Conservation (phyloP, 192 early-diverging fungal genomes). For the Backusella psychrophila region DNA sequence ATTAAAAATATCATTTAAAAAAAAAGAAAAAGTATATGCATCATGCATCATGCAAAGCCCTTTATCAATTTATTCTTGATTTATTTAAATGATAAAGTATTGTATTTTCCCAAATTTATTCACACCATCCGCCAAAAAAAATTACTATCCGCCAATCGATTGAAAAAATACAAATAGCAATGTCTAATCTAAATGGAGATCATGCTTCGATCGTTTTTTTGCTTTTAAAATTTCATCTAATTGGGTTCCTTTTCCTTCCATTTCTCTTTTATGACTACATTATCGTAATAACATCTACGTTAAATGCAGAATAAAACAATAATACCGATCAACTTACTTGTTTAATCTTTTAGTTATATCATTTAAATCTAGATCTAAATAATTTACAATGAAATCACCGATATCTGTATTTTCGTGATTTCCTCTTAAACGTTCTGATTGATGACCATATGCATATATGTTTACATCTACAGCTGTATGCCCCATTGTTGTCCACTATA, state of each 20-base stretch:
- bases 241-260: neutral
- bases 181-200: neutral
- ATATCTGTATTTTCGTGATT: constrained; percentile 90
- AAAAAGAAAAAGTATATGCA: neutral
- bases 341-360: constrained; percentile 34
- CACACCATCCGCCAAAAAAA: no score
- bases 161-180: no score
- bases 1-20: neutral
- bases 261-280: neutral
- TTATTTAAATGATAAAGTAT: neutral
- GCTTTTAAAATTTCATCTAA: neutral
- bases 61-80: neutral
- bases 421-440: constrained; percentile 61
- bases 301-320: neutral
- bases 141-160: no score
- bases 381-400: constrained; percentile 63
- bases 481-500: constrained; percentile 81
- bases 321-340: neutral
- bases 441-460: constrained; percentile 78
- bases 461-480: constrained; percentile 97
- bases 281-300: neutral
- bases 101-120: no score
- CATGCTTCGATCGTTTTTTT: neutral
- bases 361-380: constrained; percentile 61
- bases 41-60: neutral